phyloP scores from a whole-genome alignment of 768 basidiomycete genomes.

The Trametes cubensis region DNA sequence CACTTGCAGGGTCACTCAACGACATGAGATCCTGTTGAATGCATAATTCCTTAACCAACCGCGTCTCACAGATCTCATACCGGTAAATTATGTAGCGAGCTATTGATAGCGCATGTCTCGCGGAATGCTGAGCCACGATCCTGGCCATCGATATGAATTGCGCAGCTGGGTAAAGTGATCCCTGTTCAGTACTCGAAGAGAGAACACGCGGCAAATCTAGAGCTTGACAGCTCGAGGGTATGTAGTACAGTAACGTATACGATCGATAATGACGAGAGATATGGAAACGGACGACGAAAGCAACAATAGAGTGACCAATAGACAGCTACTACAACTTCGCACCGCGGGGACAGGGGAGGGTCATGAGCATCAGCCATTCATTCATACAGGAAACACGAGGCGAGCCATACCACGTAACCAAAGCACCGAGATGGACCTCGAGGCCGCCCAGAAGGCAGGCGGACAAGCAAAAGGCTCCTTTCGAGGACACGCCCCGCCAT shows the following conservation, averaged over 20 bases:
- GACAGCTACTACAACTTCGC: neutral
- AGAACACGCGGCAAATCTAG: no score
- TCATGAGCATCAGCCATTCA: neutral
- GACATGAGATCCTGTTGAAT: neutral
- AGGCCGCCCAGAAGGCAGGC: neutral
- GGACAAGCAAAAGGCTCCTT: neutral
- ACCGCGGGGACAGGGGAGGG: neutral
- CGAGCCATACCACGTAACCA: neutral
- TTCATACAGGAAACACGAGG: constrained; percentile 9
- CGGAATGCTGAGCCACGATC: no score
- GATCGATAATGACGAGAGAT: no score
- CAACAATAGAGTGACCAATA: neutral
- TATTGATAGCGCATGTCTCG: no score
- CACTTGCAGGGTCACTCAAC: no score
- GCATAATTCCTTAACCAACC: neutral
- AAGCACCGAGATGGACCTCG: neutral
- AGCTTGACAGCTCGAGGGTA: no score
- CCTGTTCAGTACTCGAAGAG: no score
- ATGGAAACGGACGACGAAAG: neutral
- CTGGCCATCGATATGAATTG: no score
- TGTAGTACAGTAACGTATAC: no score
- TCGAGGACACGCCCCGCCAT: neutral
- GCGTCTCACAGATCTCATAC: no score
- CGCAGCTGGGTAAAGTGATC: no score
- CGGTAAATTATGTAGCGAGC: no score